A percentile compares a stretch with the other conserved stretches of the same genome.
phyloP scores from a whole-genome alignment of 768 basidiomycete genomes.

The Tubosaeta sp. region DNA sequence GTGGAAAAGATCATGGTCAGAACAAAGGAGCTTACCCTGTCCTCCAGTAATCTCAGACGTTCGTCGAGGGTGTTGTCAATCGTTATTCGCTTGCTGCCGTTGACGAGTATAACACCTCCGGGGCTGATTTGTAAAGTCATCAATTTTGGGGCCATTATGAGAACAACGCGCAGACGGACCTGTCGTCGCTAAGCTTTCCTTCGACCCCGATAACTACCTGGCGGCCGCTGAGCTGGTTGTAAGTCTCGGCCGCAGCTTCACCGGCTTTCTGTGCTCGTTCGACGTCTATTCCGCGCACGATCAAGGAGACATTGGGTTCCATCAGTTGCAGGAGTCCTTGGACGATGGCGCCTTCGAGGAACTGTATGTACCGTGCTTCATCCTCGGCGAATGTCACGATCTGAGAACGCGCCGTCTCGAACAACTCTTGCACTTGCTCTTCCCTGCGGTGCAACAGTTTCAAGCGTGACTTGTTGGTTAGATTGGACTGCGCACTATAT shows the following conservation, averaged over 20 bases:
- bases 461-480: conserved; percentile 95
- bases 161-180: conserved; percentile 40
- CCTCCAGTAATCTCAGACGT: conserved; percentile 81
- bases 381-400: conserved; percentile 61
- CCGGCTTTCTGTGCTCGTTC: conserved; percentile 60
- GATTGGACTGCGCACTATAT: conserved; percentile 83
- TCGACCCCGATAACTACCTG: conserved; percentile 57
- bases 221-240: conserved; percentile 75
- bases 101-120: conserved; percentile 79
- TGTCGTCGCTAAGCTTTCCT: conserved; percentile 58
- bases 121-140: conserved; percentile 42
- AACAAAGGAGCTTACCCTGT: conserved; percentile 57
- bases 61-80: conserved; percentile 96
- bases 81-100: conserved; percentile 71
- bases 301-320: conserved; percentile 66
- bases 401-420: conserved; percentile 62
- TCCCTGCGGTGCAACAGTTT: conserved; percentile 86
- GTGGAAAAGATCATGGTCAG: not conserved
- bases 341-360: conserved; percentile 79
- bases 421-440: conserved; percentile 87
- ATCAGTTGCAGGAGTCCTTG: conserved; percentile 84
- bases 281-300: conserved; percentile 64
- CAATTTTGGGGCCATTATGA: not conserved
- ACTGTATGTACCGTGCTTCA: conserved; percentile 68
- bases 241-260: conserved; percentile 57